Conservation (phyloP, 75 land plant species). For the Cryptomeria japonica region DNA sequence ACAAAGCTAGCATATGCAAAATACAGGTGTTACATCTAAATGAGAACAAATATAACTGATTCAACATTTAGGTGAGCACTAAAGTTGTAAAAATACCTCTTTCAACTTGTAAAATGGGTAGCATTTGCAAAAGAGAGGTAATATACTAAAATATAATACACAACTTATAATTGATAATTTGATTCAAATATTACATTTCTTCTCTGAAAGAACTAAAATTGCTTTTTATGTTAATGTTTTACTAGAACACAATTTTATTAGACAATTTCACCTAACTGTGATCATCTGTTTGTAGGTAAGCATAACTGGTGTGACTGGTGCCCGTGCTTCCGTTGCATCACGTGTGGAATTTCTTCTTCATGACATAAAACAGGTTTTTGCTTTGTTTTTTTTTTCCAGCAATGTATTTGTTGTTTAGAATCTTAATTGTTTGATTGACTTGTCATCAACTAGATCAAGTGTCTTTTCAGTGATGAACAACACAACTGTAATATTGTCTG, state of each 20-base stretch:
- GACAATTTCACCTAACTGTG: background rate
- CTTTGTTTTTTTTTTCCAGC: background rate
- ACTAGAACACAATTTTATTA: background rate
- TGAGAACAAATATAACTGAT: background rate
- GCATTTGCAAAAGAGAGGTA: background rate
- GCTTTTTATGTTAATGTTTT: background rate
- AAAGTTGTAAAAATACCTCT: background rate
- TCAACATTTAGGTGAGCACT: background rate
- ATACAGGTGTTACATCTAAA: background rate
- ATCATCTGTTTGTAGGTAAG: slow-evolving; percentile 61
- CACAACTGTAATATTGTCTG: no score
- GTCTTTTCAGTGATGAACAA: background rate
- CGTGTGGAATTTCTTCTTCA: slow-evolving; percentile 59
- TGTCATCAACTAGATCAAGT: background rate
- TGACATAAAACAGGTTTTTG: slow-evolving; percentile 72
- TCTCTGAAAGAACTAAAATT: background rate
- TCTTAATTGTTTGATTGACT: background rate
- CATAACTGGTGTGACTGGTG: slow-evolving; percentile 89
- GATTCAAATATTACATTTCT: background rate
- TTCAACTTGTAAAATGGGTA: background rate
- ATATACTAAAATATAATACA: background rate
- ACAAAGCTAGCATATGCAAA: background rate
- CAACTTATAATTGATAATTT: background rate
- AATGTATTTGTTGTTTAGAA: background rate
- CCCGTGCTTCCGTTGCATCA: slow-evolving; percentile 51